Evolutionary conservation across 2,329 filamentous ascomycete species (phyloP).

Genomic region (Stachybotrys chlorohalonatus): DNA sequence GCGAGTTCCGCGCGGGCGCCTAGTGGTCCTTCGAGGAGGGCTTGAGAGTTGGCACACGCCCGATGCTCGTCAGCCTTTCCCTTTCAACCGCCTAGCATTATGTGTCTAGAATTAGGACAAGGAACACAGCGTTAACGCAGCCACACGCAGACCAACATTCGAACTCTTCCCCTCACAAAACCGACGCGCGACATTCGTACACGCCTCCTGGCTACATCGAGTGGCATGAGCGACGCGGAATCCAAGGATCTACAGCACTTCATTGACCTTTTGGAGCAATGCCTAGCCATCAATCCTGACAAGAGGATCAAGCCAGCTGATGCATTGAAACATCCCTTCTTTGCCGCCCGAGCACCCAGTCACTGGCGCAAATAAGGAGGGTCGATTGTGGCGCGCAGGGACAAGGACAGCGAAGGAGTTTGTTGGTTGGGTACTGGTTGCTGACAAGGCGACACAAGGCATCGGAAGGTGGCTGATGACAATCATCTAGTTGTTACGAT

Average conservation of each 20-base stretch:
- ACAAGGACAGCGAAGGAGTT: no score
- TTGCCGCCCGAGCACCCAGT: constrained; percentile 32
- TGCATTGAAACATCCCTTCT: constrained; percentile 84
- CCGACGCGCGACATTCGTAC: constrained; percentile 75
- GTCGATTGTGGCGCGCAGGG: no score
- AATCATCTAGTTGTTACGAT: no score
- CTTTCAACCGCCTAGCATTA: background rate
- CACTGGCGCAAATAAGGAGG: background rate
- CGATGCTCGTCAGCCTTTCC: no score
- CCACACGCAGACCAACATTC: constrained; percentile 51
- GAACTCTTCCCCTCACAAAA: constrained; percentile 61
- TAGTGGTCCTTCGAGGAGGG: no score
- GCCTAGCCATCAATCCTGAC: constrained; percentile 82
- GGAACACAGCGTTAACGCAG: constrained; percentile 8
- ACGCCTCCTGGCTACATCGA: constrained; percentile 64
- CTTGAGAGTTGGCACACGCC: no score
- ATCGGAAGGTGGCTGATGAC: no score
- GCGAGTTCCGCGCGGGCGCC: no score
- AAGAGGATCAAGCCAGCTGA: constrained; percentile 82
- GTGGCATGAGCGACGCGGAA: constrained; percentile 65
- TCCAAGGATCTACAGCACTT: constrained; percentile 73
- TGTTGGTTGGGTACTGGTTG: no score
- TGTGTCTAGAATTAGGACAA: constrained; percentile 2
- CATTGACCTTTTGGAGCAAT: constrained; percentile 79
- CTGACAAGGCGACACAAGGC: no score